Evolutionary conservation across 2,329 filamentous ascomycete species (phyloP).

Genomic region (Paramyrothecium roridum): DNA sequence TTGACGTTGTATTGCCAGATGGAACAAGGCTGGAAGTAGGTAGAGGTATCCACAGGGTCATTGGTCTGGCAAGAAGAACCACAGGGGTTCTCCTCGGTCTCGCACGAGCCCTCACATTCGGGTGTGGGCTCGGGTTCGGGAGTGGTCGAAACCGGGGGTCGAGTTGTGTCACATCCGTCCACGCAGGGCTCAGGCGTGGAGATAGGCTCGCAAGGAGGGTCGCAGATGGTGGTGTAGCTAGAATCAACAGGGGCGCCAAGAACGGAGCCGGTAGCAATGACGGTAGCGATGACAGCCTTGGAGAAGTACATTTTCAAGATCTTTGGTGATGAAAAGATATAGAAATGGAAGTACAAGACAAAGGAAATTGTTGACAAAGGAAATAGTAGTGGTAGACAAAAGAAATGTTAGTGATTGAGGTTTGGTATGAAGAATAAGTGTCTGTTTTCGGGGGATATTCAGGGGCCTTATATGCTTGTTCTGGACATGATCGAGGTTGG

Average conservation of each 20-base stretch:
- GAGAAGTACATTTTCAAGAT: conserved; percentile 17
- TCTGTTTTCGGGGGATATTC: neutral
- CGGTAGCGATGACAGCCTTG: conserved; percentile 12
- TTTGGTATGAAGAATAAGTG: neutral
- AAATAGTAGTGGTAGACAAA: neutral
- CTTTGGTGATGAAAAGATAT: neutral
- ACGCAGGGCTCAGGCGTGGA: too few species aligned
- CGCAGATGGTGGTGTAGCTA: neutral
- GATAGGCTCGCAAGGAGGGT: neutral
- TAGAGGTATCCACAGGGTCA: too few species aligned
- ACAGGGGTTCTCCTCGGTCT: too few species aligned
- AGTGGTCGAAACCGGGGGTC: too few species aligned
- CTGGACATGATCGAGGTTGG: neutral
- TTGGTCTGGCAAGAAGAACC: too few species aligned
- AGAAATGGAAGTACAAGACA: neutral
- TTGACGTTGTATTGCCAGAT: conserved; percentile 16
- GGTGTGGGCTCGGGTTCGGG: too few species aligned
- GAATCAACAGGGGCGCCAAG: conserved; percentile 15
- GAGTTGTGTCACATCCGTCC: too few species aligned
- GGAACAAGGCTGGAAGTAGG: conserved; percentile 16
- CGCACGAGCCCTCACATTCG: too few species aligned
- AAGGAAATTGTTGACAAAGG: neutral
- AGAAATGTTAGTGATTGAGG: neutral
- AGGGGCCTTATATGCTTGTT: neutral
- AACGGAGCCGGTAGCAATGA: conserved; percentile 13